phyloP scores from a whole-genome alignment of 441 rosid genomes.

The Adansonia rubrostipa region DNA sequence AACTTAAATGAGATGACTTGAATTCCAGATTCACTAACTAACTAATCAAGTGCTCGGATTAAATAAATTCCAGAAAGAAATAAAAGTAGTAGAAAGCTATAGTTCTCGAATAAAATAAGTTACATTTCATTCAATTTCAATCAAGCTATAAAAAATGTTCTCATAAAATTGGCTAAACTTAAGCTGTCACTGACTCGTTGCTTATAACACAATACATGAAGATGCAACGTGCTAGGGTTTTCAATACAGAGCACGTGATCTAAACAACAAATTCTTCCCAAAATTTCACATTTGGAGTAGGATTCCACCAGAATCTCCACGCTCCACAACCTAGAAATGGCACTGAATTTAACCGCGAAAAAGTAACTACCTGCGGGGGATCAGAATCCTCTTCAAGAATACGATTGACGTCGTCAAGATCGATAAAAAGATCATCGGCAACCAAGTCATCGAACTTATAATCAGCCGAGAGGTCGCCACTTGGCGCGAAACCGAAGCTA shows the following conservation, averaged over 20 bases:
- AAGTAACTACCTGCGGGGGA: conserved; percentile 50
- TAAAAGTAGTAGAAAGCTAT: not conserved
- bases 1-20: conserved; percentile 4
- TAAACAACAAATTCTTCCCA: conserved; percentile 6
- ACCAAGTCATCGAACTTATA: conserved; percentile 42
- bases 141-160: not conserved
- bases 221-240: conserved; percentile 8
- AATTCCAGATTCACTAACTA: not conserved
- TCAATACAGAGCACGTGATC: not conserved
- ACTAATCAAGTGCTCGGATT: not conserved
- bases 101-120: conserved; percentile 6
- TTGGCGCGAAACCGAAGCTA: conserved; percentile 22
- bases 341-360: conserved; percentile 6
- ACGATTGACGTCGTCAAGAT: conserved; percentile 42
- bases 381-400: conserved; percentile 51
- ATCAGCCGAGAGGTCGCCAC: conserved; percentile 26
- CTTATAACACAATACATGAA: not conserved
- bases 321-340: conserved; percentile 16
- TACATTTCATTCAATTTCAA: not conserved
- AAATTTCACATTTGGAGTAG: not conserved
- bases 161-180: conserved; percentile 2
- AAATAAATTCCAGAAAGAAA: not conserved
- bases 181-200: conserved; percentile 12
- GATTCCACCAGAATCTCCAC: conserved; percentile 8
- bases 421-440: conserved; percentile 51